Conservation (phyloP, 345 rosid species). For the Salix exigua region DNA sequence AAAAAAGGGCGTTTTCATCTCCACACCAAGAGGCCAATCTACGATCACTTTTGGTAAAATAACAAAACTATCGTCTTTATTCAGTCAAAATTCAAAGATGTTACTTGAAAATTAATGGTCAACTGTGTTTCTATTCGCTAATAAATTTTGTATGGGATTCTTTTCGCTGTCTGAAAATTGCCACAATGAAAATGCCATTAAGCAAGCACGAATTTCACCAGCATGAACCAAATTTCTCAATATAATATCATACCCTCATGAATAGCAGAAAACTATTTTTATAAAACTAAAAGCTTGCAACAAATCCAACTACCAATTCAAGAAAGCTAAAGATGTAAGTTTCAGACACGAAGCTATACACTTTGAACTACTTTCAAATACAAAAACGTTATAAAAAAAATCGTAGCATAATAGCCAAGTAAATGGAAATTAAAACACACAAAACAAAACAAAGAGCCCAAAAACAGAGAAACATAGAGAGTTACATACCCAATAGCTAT, state of each 20-base stretch:
- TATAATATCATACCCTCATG: background rate
- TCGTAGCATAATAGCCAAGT: background rate
- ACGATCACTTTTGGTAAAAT: background rate
- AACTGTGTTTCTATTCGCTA: background rate
- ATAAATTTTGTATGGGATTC: background rate
- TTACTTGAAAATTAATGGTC: background rate
- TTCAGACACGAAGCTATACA: background rate
- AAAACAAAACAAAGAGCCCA: background rate
- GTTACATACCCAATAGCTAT: slow-evolving; percentile 95
- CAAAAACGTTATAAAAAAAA: background rate
- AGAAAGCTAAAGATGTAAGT: background rate
- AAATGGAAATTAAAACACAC: background rate
- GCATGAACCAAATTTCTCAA: background rate
- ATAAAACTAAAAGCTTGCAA: background rate
- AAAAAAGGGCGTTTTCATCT: background rate
- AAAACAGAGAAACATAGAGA: background rate
- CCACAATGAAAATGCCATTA: background rate
- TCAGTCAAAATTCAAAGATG: background rate
- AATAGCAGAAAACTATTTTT: background rate
- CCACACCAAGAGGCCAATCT: background rate
- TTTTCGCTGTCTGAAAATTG: background rate
- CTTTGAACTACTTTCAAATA: background rate
- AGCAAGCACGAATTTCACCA: background rate
- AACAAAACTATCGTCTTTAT: background rate
- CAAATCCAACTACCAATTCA: background rate